Percentiles rank a stretch among this genome's conserved stretches.
Evolutionary conservation across 2,329 filamentous ascomycete genomes (phyloP).

Genomic region (Xylariales sp.): DNA sequence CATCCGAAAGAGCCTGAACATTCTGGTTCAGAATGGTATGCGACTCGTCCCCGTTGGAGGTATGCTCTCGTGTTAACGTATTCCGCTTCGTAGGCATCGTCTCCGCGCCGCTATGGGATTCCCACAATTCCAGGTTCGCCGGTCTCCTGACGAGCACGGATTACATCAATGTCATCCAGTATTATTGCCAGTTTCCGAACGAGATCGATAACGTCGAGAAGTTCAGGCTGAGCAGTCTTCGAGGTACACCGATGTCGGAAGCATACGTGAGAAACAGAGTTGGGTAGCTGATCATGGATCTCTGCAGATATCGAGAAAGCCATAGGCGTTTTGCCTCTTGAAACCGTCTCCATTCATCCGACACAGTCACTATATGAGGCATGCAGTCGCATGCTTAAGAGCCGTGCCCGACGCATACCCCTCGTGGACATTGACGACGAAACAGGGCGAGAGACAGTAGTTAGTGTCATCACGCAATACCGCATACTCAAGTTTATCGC

Average conservation of each 20-base stretch:
- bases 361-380: conserved; percentile 90
- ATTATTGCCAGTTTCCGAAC: conserved; percentile 96
- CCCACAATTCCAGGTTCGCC: conserved; percentile 84
- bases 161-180: conserved; percentile 98
- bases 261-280: conserved; percentile 2
- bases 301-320: conserved; percentile 84
- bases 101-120: conserved; percentile 96
- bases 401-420: conserved; percentile 87
- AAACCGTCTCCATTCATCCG: conserved; percentile 94
- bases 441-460: conserved; percentile 84
- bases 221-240: conserved; percentile 84
- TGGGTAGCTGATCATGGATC: conserved; percentile 12
- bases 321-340: conserved; percentile 83
- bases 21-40: conserved; percentile 89
- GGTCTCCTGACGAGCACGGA: conserved; percentile 93
- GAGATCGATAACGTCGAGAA: conserved; percentile 86
- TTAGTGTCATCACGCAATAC: conserved; percentile 97
- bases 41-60: conserved; percentile 8
- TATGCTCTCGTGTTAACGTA: conserved; percentile 6
- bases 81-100: conserved; percentile 68
- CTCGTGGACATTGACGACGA: conserved; percentile 92
- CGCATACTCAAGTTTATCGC: conserved; percentile 98
- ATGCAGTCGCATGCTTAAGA: conserved; percentile 89
- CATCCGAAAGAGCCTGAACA: conserved; percentile 95
- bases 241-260: conserved; percentile 51